Evolutionary conservation across 2,329 filamentous ascomycete genomes (phyloP), one percentile per base, ranked within the genome.

Genomic region (Microdochium paspali): DNA sequence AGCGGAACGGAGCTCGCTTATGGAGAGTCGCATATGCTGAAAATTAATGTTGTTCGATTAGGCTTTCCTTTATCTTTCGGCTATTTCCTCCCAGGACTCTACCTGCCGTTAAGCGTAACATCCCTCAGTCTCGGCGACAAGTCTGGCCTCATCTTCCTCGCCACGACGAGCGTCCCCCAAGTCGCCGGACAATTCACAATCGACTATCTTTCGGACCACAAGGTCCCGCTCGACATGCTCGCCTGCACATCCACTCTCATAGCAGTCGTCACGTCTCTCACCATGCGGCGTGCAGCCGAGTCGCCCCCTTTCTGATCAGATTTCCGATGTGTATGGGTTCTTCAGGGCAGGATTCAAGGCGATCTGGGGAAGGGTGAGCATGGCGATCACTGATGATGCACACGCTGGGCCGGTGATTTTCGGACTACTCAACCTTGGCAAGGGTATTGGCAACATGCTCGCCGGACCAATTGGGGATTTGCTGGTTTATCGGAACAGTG

Each of bases 261-360:
- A 10, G 72, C 76, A 0, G 69, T 70, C 0, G 50, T 72, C 1
- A 68, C 73, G 1, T 68, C 68, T 0, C 65, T 80, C 28, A 59
- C 74, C 0, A 59, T 79, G 9, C 80, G 77, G 78, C 73, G 74
- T 3, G 52, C 77, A 10, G 68, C 69, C 7, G 63, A 65, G 3
- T 64, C 67, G 0, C 58, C 74, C 2, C 64, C 1, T 53, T 72
- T 1, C 62, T 80, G 1, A 60, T 73, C 0, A 49, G 70, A 0
- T 81, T 80, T 54, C 66, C 70, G 2, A 55, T 77, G 2, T 69
- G 0, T 81, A 74, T 54, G 77, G 77, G 4, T 78, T 79, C 62
- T 80, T 79, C 49, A 73, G 71, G 0, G 68, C 70, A 21, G 73
- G 71, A 0, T 79, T 73, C 51, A 71, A 65, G 25, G 66, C 72